Evolutionary conservation across 305 asterid genomes (phyloP).

Genomic region (Caryopteris hybrid): DNA sequence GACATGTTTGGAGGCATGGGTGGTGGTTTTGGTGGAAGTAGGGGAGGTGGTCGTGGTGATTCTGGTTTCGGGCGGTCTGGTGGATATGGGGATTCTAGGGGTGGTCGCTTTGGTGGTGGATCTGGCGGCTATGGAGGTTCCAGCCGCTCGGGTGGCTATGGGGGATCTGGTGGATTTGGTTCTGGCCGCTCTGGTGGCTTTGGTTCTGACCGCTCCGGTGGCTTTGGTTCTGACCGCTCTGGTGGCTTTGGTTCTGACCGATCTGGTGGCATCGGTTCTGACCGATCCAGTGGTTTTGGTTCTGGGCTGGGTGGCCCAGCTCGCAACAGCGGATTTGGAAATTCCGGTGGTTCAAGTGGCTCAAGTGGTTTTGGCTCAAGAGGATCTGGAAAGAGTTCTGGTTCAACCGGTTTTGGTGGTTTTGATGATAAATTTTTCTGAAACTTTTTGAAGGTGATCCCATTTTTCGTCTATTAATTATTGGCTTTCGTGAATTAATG

Average conservation of each 20-base stretch:
- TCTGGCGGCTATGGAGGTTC: constrained; percentile 37
- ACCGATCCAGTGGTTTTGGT: constrained; percentile 55
- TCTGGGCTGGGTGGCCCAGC: constrained; percentile 32
- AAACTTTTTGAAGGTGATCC: constrained; percentile 29
- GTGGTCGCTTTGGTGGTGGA: constrained; percentile 39
- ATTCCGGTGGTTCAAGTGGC: constrained; percentile 18
- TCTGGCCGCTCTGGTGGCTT: constrained; percentile 32
- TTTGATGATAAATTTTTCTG: constrained; percentile 35
- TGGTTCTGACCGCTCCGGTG: constrained; percentile 26
- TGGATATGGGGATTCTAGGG: constrained; percentile 29
- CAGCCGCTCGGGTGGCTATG: constrained; percentile 23
- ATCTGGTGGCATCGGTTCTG: constrained; percentile 42
- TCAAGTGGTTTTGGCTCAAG: constrained; percentile 45
- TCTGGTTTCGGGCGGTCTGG: constrained; percentile 54
- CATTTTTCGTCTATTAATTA: background rate
- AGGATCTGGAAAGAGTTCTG: constrained; percentile 38
- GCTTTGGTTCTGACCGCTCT: constrained; percentile 26
- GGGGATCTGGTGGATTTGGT: constrained; percentile 25
- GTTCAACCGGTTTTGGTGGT: constrained; percentile 46
- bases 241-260: constrained; percentile 30
- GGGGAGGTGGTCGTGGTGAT: constrained; percentile 55
- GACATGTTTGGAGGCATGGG: constrained; percentile 52
- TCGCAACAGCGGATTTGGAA: constrained; percentile 33
- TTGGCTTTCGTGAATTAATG: too few species aligned
- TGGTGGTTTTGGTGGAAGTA: constrained; percentile 38